Evolutionary conservation across 768 basidiomycete species (phyloP), one percentile per base, ranked within the genome.

Genomic region (Serendipita indica): DNA sequence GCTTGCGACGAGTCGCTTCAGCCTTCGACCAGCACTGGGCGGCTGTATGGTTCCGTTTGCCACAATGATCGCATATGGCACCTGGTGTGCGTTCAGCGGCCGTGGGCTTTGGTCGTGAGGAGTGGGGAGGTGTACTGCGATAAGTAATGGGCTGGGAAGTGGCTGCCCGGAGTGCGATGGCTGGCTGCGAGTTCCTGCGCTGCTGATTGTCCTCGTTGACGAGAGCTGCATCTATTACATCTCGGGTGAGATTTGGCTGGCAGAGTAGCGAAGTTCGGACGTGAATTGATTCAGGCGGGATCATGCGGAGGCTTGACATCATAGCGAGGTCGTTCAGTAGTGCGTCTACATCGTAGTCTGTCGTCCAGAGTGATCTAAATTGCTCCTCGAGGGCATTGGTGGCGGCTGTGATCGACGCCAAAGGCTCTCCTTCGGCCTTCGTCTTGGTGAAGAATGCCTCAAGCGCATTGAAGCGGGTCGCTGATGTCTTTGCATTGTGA

Each of bases 401-500:
- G 49, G 59, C 20, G 13, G 33, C 58, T 7, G 39, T 33, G 22
- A 64, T 39, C 13, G 63, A 18, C 20, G 56, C 20, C 28, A 64
- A 59, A 58, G 33, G 39, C 35, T 62, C 60, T 32, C 59, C 35
- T n/a, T 64, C 46, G n/a, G 49, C 49, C 49, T 64, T 62, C 34
- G 10, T 33, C 57, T 62, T 63, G 27, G 22, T 37, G 25, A 64
- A 59, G 27, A 64, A 54, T n/a, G 52, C 45, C 14, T 64, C 58
- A 33, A 58, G 59, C 39, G 63, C 61, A 33, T 58, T 64, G 35
- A 64, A 61, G 57, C 60, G 57, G 28, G 60, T 62, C 34, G 59
- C 57, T 27, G 62, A 46, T 35, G 52, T 14, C 58, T 62, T 60
- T 49, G 57, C 43, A 46, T 60, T 59, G 57, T 64, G 62, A 30